Evolutionary conservation across 2,329 filamentous ascomycete species (phyloP), one percentile per base, ranked within the genome.

Genomic region (Colletotrichum sp.): DNA sequence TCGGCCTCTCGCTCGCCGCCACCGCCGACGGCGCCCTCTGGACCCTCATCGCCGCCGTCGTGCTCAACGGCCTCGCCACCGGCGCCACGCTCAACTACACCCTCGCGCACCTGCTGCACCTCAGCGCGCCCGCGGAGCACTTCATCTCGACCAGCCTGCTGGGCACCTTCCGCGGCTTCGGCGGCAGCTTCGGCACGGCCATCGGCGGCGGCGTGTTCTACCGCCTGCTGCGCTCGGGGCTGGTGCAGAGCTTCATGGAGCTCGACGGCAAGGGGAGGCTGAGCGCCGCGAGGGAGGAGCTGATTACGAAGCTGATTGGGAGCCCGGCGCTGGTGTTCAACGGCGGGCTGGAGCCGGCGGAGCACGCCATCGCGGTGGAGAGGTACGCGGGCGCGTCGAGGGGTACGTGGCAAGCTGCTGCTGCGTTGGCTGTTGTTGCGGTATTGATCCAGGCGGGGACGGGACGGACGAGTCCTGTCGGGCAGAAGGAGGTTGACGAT

Each of bases 31-130:
- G 90, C 2, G 86, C 90, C 0, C 85, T 89, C 3, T 81, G 82
- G 9, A 79, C 90, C 1, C 94, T 94, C 79, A 83, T 96, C 8
- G 76, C 88, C 6, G 84, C 90, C 18, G 89, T 95, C 2, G 93
- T 96, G 80, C 63, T 90, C 62, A 96, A 96, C 81, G 95, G 95
- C 1, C 87, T 96, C 59, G 90, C 90, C 77, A 94, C 93, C 0
- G 95, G 95, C 15, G 92, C 94, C 0, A 89, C 91, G 8, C 86
- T 96, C 73, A 97, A 96, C 83, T 98, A 98, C 84, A 94, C 93
- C 0, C 89, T 98, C 4, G 94, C 95, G 0, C 95, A 98, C 80
- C 83, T 96, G 7, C 88, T 98, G 6, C 94, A 97, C 82, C 87
- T 96, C 7, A 94, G 93, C 1, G 86, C 87, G 0, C 88, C 90